Base-by-base conservation (phyloP, 805 yeast genomes). In the Monosporozyma solicola region DNA sequence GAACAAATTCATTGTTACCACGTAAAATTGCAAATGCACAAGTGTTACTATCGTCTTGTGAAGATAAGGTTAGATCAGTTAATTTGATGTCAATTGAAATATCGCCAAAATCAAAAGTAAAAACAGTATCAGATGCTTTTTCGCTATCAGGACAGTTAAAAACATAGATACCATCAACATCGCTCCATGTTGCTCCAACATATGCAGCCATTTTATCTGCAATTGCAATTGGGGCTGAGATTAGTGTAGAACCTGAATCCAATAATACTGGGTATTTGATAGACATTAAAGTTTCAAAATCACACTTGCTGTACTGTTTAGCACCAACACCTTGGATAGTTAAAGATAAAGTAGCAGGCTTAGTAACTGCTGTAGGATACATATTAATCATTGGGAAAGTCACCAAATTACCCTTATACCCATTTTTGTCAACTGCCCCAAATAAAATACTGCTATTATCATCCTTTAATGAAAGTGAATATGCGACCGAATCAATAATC, bases 351-450 rank as follows among this genome's bases (percentile, higher is more conserved):
- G 79, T 71, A 37, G 79, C 71, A 4, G 69, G 68, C 10, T 55
- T 54, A 13, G 56, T 57, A 15, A 57, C 59, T 6, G 57, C 53
- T 32, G 43, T 32, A 3, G 64, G 63, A 41, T 57, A 61, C 8
- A 76, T 65, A 65, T 82, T 81, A 55, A 80, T 71, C 59, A 75
- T 64, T 39, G 83, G 81, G 10, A 81, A 67, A 2, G 78, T 66
- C 22, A 67, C 61, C 35, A 82, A 64, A 32, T 64, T 56, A 8
- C 87, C 87, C 1, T 69, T 54, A 63, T 74, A 80, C 62, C 80
- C 81, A 32, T 76, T 71, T 41, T 72, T 72, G 58, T 84, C 89
- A 37, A 80, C 69, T 10, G 82, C 89, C 15, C 90, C 89, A 70
- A 84, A 83, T 50, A 84, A 62, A 20, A 84, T 70, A 5, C 75